These are phyloP conservation scores for Patellifolia procumbens DNA, from an alignment of 179 eudicot species.

Conservation along the genomic window DNA sequence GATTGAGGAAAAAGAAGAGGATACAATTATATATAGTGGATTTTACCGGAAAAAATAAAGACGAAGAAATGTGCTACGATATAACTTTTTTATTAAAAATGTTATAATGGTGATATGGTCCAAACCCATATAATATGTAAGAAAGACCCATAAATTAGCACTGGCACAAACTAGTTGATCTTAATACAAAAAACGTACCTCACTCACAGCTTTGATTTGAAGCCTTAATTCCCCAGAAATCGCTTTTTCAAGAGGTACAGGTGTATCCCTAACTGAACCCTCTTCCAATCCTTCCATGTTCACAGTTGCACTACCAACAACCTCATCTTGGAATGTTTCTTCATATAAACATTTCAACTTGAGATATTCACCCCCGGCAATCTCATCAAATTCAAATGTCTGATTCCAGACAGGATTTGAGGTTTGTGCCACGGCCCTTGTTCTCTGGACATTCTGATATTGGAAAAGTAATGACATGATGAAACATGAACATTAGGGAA, in stretches of 20 bases:
- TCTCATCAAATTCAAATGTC: conserved; percentile 92
- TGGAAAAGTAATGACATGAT: neutral
- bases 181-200: conserved; percentile 40
- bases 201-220: conserved; percentile 67
- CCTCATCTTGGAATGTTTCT: conserved; percentile 80
- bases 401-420: conserved; percentile 75
- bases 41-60: no score
- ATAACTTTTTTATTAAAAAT: no score
- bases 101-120: no score
- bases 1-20: no score
- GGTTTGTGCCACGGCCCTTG: conserved; percentile 50
- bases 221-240: conserved; percentile 88
- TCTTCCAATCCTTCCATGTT: conserved; percentile 88
- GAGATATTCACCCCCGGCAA: conserved; percentile 83
- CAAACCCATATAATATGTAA: no score
- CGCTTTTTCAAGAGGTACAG: conserved; percentile 88
- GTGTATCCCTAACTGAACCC: conserved; percentile 65
- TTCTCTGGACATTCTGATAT: conserved; percentile 57
- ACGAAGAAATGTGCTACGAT: no score
- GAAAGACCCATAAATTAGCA: no score
- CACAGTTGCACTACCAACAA: conserved; percentile 81
- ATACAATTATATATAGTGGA: no score
- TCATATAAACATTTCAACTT: conserved; percentile 73
- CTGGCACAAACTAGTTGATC: no score
- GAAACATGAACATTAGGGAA: neutral